These are phyloP conservation scores for Capsicum chinense DNA, from an alignment of 257 asterid genomes.

Conservation along the genomic window DNA sequence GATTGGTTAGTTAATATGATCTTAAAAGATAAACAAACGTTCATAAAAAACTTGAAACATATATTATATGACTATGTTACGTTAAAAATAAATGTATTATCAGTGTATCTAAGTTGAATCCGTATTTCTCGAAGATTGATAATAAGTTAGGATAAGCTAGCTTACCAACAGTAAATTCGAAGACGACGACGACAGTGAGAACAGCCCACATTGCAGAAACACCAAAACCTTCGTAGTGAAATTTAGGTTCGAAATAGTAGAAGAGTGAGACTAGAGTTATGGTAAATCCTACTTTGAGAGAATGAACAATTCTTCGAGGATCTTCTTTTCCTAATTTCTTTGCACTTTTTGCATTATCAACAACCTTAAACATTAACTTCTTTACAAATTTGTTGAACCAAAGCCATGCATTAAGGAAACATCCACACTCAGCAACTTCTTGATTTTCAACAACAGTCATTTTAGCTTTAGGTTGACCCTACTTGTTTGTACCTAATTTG, in stretches of 20 bases:
- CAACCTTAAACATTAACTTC: neutral
- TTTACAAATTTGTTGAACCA: neutral
- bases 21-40: too few relatives aligned
- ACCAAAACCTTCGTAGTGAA: constrained; percentile 56
- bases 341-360: neutral
- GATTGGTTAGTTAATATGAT: too few relatives aligned
- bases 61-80: too few relatives aligned
- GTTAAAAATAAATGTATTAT: too few relatives aligned
- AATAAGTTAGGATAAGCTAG: neutral
- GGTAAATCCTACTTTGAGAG: constrained; percentile 69
- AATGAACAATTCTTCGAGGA: constrained; percentile 67
- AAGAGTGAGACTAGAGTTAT: constrained; percentile 63
- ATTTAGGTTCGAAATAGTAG: constrained; percentile 67
- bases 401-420: constrained; percentile 17
- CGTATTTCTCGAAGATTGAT: neutral
- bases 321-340: constrained; percentile 58
- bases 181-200: constrained; percentile 72
- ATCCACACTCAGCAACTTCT: constrained; percentile 21
- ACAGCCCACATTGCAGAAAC: constrained; percentile 83
- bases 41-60: too few relatives aligned
- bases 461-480: neutral
- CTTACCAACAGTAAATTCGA: constrained; percentile 73
- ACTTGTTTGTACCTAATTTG: neutral
- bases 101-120: neutral
- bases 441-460: constrained; percentile 19